A percentile compares a stretch with the other conserved stretches of the same genome.
Conservation (phyloP, 257 asterid genomes). For the Leonotis leonurus region DNA sequence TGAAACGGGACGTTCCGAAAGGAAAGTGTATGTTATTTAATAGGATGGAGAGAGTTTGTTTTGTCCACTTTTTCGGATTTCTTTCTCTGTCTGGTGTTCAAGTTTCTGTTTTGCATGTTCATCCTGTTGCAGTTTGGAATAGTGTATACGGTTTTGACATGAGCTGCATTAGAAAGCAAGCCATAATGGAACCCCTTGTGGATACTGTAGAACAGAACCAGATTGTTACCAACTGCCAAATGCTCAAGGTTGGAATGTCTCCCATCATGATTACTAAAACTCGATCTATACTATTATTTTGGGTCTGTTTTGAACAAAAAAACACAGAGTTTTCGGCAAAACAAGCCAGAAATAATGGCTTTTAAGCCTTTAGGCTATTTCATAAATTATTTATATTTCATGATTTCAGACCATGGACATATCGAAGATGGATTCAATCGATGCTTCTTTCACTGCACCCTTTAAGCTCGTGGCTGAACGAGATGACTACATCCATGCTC, state of each 20-base stretch:
- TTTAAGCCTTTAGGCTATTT: no score
- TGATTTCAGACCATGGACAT: constrained; percentile 82
- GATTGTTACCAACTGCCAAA: constrained; percentile 76
- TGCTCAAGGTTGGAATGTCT: constrained; percentile 63
- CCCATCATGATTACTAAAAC: background rate
- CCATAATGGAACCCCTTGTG: constrained; percentile 87
- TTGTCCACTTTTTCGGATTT: background rate
- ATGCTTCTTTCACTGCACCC: constrained; percentile 88
- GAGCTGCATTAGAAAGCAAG: constrained; percentile 96
- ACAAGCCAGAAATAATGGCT: no score
- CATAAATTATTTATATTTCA: background rate
- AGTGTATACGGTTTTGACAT: constrained; percentile 85
- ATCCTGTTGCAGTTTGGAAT: constrained; percentile 65
- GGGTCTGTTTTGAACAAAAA: no score
- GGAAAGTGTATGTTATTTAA: no score
- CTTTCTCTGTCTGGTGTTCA: background rate
- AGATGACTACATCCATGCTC: constrained; percentile 92
- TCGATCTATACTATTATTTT: no score
- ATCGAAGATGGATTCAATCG: constrained; percentile 79
- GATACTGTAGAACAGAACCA: constrained; percentile 92
- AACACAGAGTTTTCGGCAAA: no score
- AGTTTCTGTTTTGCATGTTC: background rate
- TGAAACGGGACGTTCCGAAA: no score
- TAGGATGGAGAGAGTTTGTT: no score
- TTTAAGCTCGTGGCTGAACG: constrained; percentile 94